Evolutionary conservation across 768 basidiomycete genomes (phyloP).

Genomic region (Tulasnella sp.): DNA sequence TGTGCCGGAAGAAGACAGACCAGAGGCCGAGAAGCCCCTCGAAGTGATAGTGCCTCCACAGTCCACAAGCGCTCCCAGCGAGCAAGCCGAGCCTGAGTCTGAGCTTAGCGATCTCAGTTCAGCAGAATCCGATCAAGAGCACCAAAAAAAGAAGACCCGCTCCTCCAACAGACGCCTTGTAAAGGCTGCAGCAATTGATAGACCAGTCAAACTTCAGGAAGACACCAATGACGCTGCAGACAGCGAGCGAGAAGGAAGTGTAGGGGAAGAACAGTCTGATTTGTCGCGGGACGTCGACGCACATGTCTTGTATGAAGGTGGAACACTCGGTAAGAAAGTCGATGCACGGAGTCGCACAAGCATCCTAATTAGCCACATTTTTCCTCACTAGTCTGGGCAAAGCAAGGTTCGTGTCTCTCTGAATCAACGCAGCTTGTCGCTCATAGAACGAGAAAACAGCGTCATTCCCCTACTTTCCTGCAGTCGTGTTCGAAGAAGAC

Average conservation of each 20-base stretch:
- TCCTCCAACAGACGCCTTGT: not conserved
- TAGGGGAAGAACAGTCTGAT: not conserved
- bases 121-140: not conserved
- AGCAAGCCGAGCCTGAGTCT: not conserved
- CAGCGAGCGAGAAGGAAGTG: conserved; percentile 2
- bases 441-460: conserved; percentile 28
- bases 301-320: conserved; percentile 22
- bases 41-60: not conserved
- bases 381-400: conserved; percentile 62
- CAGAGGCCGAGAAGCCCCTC: not conserved
- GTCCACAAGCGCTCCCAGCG: not conserved
- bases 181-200: not conserved
- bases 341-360: not conserved
- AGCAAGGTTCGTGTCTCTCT: conserved; percentile 40
- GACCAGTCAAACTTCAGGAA: not conserved
- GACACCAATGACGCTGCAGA: not conserved
- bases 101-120: conserved; percentile 14
- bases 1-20: not conserved
- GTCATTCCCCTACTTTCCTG: conserved; percentile 83
- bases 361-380: conserved; percentile 2
- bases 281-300: not conserved
- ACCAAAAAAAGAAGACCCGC: not conserved
- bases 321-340: conserved; percentile 49
- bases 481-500: conserved; percentile 55
- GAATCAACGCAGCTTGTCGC: not conserved